Evolutionary conservation across 2,329 filamentous ascomycete genomes (phyloP).

Genomic region (Hypoxylon sp.): DNA sequence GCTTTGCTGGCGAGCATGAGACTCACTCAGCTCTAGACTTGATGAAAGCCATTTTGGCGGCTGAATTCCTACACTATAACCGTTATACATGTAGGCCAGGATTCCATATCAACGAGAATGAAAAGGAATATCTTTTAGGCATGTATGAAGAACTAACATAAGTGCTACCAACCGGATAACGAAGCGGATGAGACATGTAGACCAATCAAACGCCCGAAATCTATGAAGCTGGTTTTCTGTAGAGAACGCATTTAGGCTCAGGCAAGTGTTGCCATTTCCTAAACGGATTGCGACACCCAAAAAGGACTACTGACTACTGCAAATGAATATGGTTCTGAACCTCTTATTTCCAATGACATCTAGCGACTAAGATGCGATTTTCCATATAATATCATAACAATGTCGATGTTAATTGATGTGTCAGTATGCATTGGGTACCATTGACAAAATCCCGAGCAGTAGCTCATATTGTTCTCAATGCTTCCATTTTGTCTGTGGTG

Average conservation of each 20-base stretch:
- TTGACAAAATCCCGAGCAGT: neutral
- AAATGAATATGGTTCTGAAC: no score
- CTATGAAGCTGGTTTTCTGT: neutral
- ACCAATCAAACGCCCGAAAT: neutral
- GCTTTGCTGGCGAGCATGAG: conserved; percentile 46
- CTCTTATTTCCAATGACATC: neutral
- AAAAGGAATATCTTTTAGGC: neutral
- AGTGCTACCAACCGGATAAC: neutral
- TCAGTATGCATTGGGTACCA: neutral
- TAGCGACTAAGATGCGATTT: neutral
- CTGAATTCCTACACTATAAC: neutral
- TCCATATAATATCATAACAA: no score
- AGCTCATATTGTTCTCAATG: neutral
- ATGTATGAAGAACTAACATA: conserved; percentile 3
- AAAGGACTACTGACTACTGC: no score
- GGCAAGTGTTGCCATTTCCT: neutral
- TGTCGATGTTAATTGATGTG: neutral
- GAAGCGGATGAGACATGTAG: neutral
- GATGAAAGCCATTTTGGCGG: conserved; percentile 51
- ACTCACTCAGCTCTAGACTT: conserved; percentile 50
- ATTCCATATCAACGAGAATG: neutral
- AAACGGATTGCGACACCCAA: neutral
- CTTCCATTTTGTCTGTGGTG: neutral
- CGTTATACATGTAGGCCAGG: neutral
- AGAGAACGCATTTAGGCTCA: neutral